These are phyloP conservation scores for Aspergillus fijiensis DNA, from an alignment of 2,329 filamentous ascomycete genomes.

Conservation along the genomic window DNA sequence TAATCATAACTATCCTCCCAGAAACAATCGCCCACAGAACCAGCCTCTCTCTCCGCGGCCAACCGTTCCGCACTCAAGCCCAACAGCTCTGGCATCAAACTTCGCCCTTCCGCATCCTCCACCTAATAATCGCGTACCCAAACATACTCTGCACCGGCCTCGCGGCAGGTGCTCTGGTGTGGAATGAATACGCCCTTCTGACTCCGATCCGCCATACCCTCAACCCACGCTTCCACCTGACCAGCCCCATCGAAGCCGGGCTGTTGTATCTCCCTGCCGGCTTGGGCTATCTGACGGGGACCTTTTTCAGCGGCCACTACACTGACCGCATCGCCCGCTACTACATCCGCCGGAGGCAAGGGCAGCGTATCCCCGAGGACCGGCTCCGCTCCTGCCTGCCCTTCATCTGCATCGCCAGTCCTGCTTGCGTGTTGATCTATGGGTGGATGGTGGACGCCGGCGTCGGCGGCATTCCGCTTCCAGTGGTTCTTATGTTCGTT, in stretches of 20 bases:
- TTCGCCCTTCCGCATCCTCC: conserved; percentile 62
- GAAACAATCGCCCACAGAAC: conserved; percentile 70
- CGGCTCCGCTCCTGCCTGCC: conserved; percentile 60
- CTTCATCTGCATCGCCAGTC: conserved; percentile 59
- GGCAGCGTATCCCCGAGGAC: conserved; percentile 66
- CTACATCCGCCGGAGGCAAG: conserved; percentile 59
- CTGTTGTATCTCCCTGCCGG: conserved; percentile 75
- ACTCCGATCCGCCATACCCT: conserved; percentile 71
- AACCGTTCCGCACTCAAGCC: conserved; percentile 51
- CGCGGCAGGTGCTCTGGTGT: conserved; percentile 64
- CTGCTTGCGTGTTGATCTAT: conserved; percentile 66
- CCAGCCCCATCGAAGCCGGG: conserved; percentile 64
- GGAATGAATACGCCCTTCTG: conserved; percentile 72
- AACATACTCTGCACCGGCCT: conserved; percentile 65
- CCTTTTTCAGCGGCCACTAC: conserved; percentile 70
- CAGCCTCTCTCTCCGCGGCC: conserved; percentile 60
- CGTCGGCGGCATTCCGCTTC: conserved; percentile 56
- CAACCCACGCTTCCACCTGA: conserved; percentile 70
- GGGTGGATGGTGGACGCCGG: conserved; percentile 62
- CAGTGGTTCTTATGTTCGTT: conserved; percentile 71
- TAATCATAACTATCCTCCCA: conserved; percentile 66
- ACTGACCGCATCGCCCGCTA: conserved; percentile 66
- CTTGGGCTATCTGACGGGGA: conserved; percentile 66
- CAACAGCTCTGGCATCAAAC: conserved; percentile 61
- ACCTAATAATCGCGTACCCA: conserved; percentile 65